phyloP scores from a whole-genome alignment of 129 eudicot genomes.

The Arctium lappa region DNA sequence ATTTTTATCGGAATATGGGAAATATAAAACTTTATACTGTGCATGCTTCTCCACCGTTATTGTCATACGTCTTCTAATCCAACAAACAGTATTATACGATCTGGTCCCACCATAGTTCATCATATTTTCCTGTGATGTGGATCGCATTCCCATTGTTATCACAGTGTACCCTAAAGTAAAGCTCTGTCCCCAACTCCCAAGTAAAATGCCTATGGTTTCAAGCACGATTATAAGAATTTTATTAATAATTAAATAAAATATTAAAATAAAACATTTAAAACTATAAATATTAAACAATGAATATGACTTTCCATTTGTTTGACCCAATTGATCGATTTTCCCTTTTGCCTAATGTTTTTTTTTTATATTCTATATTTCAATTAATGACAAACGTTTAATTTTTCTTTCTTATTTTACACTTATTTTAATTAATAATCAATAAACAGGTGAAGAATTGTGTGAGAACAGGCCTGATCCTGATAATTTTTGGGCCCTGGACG shows the following conservation, averaged over 20 bases:
- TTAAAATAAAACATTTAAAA: neutral
- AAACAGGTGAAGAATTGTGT: too few species aligned
- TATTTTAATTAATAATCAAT: too few species aligned
- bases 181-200: neutral
- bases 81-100: neutral
- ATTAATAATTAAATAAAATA: neutral
- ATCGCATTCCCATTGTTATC: constrained; percentile 15
- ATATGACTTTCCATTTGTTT: neutral
- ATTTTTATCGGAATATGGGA: constrained; percentile 13
- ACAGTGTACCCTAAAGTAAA: neutral
- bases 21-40: neutral
- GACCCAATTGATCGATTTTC: neutral
- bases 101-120: constrained; percentile 5
- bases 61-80: constrained; percentile 27
- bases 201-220: neutral
- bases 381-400: too few species aligned
- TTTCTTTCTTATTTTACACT: too few species aligned
- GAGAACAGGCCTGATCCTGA: too few species aligned
- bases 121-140: constrained; percentile 14
- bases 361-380: too few species aligned
- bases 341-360: neutral
- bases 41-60: constrained; percentile 19
- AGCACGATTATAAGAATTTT: neutral
- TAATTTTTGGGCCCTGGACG: too few species aligned
- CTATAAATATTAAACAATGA: neutral